Conservation (phyloP, 2,329 filamentous ascomycete genomes). For the Penicillium occitanis region DNA sequence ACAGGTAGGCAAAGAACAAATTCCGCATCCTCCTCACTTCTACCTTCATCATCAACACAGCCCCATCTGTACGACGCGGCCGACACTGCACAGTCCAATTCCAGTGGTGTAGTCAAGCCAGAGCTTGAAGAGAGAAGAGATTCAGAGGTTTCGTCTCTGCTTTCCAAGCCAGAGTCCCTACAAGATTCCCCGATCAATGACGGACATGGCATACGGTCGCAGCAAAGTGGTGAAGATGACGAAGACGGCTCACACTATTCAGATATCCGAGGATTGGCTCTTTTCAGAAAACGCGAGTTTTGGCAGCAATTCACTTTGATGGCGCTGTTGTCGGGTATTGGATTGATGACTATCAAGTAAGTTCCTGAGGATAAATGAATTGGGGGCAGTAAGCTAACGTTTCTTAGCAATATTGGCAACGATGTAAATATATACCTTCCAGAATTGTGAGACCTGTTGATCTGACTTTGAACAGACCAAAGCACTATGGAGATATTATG, state of each 20-base stretch:
- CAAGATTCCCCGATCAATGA: constrained; percentile 53
- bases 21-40: constrained; percentile 30
- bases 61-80: constrained; percentile 16
- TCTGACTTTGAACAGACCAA: constrained; percentile 50
- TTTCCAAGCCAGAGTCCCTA: constrained; percentile 61
- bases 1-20: constrained; percentile 39
- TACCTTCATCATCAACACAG: constrained; percentile 36
- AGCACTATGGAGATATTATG: constrained; percentile 84
- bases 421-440: constrained; percentile 52
- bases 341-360: constrained; percentile 98
- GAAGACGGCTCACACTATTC: constrained; percentile 72
- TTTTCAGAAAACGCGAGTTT: constrained; percentile 74
- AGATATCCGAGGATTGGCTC: constrained; percentile 84
- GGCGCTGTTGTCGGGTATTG: constrained; percentile 87
- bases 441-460: not conserved
- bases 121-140: constrained; percentile 33
- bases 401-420: constrained; percentile 84
- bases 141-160: constrained; percentile 71
- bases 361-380: constrained; percentile 30
- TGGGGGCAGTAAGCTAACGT: constrained; percentile 2
- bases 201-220: constrained; percentile 36
- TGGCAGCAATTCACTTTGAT: constrained; percentile 89
- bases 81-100: constrained; percentile 21
- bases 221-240: constrained; percentile 51
- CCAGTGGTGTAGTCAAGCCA: constrained; percentile 9